Conservation (phyloP, 1,284 basidiomycete species). For the Athelia psychrophila region DNA sequence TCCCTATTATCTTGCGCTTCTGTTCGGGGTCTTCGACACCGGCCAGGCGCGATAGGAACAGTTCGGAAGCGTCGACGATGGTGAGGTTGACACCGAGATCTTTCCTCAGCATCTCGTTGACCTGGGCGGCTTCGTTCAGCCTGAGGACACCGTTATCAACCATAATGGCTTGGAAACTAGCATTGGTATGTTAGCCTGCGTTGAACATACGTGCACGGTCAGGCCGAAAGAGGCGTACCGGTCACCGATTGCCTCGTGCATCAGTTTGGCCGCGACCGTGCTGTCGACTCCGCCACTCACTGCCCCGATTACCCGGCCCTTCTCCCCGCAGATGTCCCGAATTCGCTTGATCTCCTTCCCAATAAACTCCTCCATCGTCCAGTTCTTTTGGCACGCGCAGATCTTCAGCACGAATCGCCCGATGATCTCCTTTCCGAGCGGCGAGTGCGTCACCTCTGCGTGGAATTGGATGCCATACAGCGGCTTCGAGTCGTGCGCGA, state of each 20-base stretch:
- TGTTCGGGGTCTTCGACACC: constrained; percentile 95
- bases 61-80: constrained; percentile 92
- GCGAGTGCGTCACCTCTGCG: constrained; percentile 96
- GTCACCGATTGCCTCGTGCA: constrained; percentile 99
- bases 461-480: constrained; percentile 99
- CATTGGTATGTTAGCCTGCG: background rate
- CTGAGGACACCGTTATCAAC: constrained; percentile 99
- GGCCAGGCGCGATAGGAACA: constrained; percentile 88
- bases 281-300: constrained; percentile 98
- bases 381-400: constrained; percentile 80
- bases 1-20: constrained; percentile 98
- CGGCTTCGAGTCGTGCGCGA: constrained; percentile 88
- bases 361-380: constrained; percentile 99
- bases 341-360: constrained; percentile 97
- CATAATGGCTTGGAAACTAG: constrained; percentile 98
- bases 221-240: constrained; percentile 52
- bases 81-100: constrained; percentile 97
- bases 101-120: constrained; percentile 93
- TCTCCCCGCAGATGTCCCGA: constrained; percentile 91
- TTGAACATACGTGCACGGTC: background rate
- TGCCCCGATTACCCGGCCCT: constrained; percentile 96
- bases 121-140: constrained; percentile 88
- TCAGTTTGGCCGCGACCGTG: constrained; percentile 97
- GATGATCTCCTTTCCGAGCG: constrained; percentile 89
- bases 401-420: constrained; percentile 85